phyloP scores from a whole-genome alignment of 345 rosid genomes.

The Crucihimalaya himalaica region DNA sequence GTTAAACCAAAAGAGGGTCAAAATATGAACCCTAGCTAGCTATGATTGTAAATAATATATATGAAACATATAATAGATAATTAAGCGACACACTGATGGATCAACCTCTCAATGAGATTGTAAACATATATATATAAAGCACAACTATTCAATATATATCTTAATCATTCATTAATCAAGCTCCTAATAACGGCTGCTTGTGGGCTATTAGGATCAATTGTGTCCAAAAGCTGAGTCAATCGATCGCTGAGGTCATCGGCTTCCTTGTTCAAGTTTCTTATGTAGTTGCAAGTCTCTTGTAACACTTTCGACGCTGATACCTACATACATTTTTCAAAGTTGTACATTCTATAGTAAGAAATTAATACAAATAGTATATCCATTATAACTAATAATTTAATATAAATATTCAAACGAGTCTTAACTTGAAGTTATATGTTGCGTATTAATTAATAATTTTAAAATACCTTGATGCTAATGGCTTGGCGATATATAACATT shows the following conservation, averaged over 20 bases:
- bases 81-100: conserved; percentile 12
- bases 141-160: conserved; percentile 5
- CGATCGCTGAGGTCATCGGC: conserved; percentile 90
- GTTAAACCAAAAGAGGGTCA: conserved; percentile 32
- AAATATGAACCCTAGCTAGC: conserved; percentile 27
- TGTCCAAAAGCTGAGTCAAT: conserved; percentile 75
- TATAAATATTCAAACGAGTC: neutral
- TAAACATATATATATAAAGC: conserved; percentile 2
- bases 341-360: conserved; percentile 3
- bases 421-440: neutral
- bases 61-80: conserved; percentile 25
- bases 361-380: neutral
- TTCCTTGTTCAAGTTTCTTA: conserved; percentile 82
- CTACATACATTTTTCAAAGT: conserved; percentile 36
- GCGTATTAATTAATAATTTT: neutral
- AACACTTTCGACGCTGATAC: conserved; percentile 89
- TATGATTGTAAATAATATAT: conserved; percentile 14
- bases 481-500: too few relatives aligned
- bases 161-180: conserved; percentile 58
- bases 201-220: conserved; percentile 82
- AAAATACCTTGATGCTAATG: neutral
- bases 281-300: conserved; percentile 95
- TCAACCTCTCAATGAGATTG: conserved; percentile 28
- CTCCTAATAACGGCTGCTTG: conserved; percentile 96
- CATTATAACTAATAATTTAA: too few relatives aligned